Evolutionary conservation across 371 early-diverging fungal species (phyloP).

Genomic region (Smittium culicis): DNA sequence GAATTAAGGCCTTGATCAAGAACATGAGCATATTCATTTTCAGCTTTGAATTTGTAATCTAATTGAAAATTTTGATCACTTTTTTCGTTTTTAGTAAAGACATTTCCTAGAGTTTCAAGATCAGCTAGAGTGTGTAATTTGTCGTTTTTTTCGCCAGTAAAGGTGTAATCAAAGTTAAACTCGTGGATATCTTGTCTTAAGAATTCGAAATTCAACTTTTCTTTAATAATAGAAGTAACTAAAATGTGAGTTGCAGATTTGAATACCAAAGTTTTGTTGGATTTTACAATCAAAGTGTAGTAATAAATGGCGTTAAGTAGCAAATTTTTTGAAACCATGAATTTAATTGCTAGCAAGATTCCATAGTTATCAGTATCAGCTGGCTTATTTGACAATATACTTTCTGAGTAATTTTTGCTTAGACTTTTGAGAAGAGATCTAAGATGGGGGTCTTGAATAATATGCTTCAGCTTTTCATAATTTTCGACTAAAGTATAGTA

Average conservation of each 20-base stretch:
- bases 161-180: no score
- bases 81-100: no score
- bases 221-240: not conserved
- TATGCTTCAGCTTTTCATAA: not conserved
- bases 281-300: not conserved
- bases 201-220: not conserved
- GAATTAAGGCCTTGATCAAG: no score
- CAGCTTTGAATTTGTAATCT: no score
- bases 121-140: no score
- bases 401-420: not conserved
- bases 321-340: not conserved
- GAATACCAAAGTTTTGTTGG: not conserved
- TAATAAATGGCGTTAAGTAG: not conserved
- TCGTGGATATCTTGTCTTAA: no score
- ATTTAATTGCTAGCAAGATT: not conserved
- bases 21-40: no score
- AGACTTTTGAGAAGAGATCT: not conserved
- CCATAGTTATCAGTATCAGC: not conserved
- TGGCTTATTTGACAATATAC: not conserved
- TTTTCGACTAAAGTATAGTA: not conserved
- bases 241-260: not conserved
- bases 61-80: no score
- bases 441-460: not conserved
- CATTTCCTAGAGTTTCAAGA: no score
- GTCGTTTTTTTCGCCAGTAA: no score